Base-by-base conservation (phyloP, 179 eudicot genomes). In the Spergularia azorica region DNA sequence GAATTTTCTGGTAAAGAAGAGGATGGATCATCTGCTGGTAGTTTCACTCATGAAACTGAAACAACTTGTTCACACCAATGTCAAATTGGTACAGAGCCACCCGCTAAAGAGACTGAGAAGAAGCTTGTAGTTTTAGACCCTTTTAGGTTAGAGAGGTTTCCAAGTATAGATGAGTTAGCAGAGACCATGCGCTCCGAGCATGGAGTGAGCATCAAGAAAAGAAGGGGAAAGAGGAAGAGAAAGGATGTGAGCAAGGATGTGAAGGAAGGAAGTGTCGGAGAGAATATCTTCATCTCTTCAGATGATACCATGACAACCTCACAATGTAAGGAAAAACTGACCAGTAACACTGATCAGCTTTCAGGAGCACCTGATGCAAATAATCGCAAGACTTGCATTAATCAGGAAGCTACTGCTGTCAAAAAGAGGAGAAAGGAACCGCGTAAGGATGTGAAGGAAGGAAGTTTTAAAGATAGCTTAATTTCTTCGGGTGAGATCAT, bases 191-290 rank as follows among this genome's bases (percentile, higher is more conserved):
- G 71, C 52, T 77, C 63, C 43, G 89, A 83, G 76, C 76, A 67
- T 39, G 90, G 87, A 39, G 81, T 83, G 58, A 85, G 83, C 75
- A 67, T 83, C 8, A 85, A 84, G 78, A 89, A 77, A 77, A 92
- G 83, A 76, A 85, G 98, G 73, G 98, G 98, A 46, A 85, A 90
- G 85, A 83, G 96, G 82, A 88, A 84, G 84, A 90, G 96, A 87
- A 92, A 87, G 79, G 89, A 83, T 54, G 82, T 86, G 80, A 79
- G 64, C 61, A 70, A 70, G 87, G 88, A 87, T 54, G 80, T 66
- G 57, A 89, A 77, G 79, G 98, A 88, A 75, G 85, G 83, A 75
- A 87, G 89, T 55, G 79, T 83, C 41, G 93, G 86, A 18, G 92
- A 89, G 73, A 89, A 88, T 71, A 86, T 82, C 79, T 79, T 90